Evolutionary conservation across 2,329 filamentous ascomycete genomes (phyloP), one percentile per base, ranked within the genome.

Genomic region (Thielaviopsis punctulata): DNA sequence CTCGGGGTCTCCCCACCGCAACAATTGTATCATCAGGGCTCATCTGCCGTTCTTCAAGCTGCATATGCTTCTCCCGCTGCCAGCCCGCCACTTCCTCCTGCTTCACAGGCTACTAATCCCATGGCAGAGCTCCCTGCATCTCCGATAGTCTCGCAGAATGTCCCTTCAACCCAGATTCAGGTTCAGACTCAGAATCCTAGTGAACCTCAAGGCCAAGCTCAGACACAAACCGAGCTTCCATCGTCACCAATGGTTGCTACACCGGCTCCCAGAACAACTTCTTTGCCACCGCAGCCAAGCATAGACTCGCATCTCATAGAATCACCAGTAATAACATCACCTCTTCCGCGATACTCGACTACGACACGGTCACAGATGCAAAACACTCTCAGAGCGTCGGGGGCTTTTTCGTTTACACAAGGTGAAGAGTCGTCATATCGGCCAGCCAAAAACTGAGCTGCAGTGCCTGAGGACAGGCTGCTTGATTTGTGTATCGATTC

Each of bases 391-490:
- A 8, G 13, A 23, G 25, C n/a, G 9, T 18, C 23, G 21, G 30
- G 21, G 9, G 10, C 56, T 51, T 64, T 61, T 39, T 68, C 64
- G 9, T 69, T 63, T 63, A 53, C 57, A 8, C n/a, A 12, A 21
- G 59, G 60, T 6, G 58, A 60, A 7, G 64, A 65, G 57, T 54
- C 58, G 8, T 55, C 55, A 2, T 62, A 63, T 56, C 59, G 58
- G 15, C 60, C 60, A 18, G 45, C 58, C 3, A 59, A 59, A 39
- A 55, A 57, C 10, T 52, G 30, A 36, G 30, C 30, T 15, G n/a
- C n/a, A n/a, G n/a, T n/a, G n/a, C n/a, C n/a, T n/a, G n/a, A n/a
- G n/a, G n/a, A n/a, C n/a, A n/a, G n/a, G n/a, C n/a, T n/a, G n/a
- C n/a, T n/a, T n/a, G n/a, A n/a, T n/a, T n/a, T n/a, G n/a, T n/a